These are phyloP conservation scores for Scutellaria minor DNA, from an alignment of 257 asterid genomes.

Conservation along the genomic window DNA sequence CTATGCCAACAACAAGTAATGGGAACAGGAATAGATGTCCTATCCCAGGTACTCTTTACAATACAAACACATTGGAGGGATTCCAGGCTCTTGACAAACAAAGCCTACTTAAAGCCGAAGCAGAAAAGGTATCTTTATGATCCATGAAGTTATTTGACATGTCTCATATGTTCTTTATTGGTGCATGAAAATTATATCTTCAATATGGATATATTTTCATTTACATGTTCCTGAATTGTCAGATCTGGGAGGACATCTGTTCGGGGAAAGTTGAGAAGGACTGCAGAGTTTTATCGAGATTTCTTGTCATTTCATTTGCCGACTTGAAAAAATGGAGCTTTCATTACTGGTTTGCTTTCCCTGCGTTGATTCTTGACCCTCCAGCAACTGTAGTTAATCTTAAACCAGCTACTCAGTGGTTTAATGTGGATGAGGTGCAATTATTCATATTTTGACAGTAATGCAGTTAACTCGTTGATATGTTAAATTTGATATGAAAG, in stretches of 20 bases:
- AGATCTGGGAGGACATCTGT: constrained; percentile 89
- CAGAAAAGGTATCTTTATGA: constrained; percentile 56
- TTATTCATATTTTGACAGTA: constrained; percentile 25
- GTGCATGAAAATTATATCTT: constrained; percentile 17
- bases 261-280: constrained; percentile 85
- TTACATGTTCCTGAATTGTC: constrained; percentile 36
- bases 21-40: constrained; percentile 94
- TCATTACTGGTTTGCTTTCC: constrained; percentile 96
- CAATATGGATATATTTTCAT: constrained; percentile 27
- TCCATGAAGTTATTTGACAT: background rate
- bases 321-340: constrained; percentile 96
- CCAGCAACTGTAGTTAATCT: constrained; percentile 72
- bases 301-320: constrained; percentile 88
- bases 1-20: constrained; percentile 37
- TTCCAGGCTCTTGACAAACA: constrained; percentile 77
- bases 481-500: constrained; percentile 27
- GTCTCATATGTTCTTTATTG: constrained; percentile 6
- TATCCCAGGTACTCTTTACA: constrained; percentile 80
- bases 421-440: constrained; percentile 73
- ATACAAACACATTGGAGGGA: constrained; percentile 86
- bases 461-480: constrained; percentile 15
- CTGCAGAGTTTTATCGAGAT: constrained; percentile 73
- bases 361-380: constrained; percentile 84
- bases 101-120: constrained; percentile 68
- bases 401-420: constrained; percentile 78